These are phyloP conservation scores for Blastobotrys parvus DNA, from an alignment of 805 yeast genomes.

Conservation along the genomic window DNA sequence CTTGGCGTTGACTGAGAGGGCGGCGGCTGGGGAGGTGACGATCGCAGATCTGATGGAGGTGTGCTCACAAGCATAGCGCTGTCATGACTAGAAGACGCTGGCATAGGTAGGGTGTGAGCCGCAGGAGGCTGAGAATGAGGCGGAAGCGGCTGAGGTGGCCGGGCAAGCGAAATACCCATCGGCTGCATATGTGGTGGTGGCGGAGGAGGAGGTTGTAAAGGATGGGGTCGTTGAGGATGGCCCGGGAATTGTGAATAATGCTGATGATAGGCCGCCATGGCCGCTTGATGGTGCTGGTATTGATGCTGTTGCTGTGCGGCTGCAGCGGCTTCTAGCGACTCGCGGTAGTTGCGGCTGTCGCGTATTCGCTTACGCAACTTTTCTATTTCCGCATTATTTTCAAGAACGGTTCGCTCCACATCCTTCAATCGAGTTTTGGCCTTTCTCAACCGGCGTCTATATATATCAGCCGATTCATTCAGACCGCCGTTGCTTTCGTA, in stretches of 20 bases:
- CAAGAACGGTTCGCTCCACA: conserved; percentile 35
- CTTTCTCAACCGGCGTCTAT: conserved; percentile 30
- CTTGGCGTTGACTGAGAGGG: neutral
- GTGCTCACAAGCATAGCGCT: neutral
- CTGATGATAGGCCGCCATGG: conserved; percentile 12
- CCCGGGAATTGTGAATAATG: conserved; percentile 15
- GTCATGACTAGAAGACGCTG: neutral
- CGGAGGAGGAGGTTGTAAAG: conserved; percentile 5
- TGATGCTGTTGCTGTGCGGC: conserved; percentile 5
- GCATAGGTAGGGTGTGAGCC: no score
- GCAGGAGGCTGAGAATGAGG: neutral
- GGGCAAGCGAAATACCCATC: neutral
- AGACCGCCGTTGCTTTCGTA: conserved; percentile 24
- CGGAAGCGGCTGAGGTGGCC: conserved; percentile 7
- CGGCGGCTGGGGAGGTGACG: no score
- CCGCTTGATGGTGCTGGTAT: conserved; percentile 7
- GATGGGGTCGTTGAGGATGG: conserved; percentile 7
- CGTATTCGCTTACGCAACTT: conserved; percentile 30
- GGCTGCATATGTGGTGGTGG: conserved; percentile 6
- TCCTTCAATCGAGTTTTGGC: conserved; percentile 39
- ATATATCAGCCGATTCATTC: conserved; percentile 19
- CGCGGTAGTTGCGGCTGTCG: conserved; percentile 12
- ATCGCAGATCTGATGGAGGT: neutral
- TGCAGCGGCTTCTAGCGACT: conserved; percentile 10
- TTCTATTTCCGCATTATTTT: conserved; percentile 39